Evolutionary conservation across 108 stramenopile species (phyloP).

Genomic region (Skeletonema potamos): DNA sequence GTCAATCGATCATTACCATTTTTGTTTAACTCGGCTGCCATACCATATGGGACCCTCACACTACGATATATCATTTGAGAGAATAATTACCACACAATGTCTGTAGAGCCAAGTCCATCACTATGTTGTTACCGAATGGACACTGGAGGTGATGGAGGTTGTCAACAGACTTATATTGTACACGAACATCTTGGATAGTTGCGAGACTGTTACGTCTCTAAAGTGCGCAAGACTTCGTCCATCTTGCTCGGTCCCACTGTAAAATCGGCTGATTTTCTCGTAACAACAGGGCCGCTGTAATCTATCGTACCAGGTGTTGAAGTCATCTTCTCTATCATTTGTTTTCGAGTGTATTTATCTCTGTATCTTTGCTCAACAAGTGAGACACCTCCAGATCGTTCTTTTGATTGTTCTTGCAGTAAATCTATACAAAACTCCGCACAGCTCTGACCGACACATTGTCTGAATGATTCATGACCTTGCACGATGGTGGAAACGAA

Average conservation of each 20-base stretch:
- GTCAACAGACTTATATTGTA: too few relatives aligned
- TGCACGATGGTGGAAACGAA: constrained; percentile 47
- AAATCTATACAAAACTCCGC: constrained; percentile 65
- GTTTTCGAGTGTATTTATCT: constrained; percentile 21
- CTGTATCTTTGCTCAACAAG: constrained; percentile 57
- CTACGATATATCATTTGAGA: too few relatives aligned
- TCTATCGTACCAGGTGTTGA: constrained; percentile 61
- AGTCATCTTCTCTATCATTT: constrained; percentile 47
- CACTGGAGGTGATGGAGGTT: too few relatives aligned
- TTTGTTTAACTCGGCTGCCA: too few relatives aligned
- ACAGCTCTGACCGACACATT: constrained; percentile 63
- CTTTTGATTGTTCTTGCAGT: constrained; percentile 9
- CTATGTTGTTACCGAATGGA: too few relatives aligned
- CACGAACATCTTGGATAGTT: not conserved
- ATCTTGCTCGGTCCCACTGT: not conserved
- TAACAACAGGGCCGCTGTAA: constrained; percentile 42
- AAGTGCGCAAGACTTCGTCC: not conserved
- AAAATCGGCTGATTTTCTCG: not conserved
- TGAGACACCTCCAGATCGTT: constrained; percentile 31
- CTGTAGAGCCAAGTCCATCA: too few relatives aligned
- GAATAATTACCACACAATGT: too few relatives aligned
- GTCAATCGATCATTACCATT: too few relatives aligned
- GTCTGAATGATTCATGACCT: constrained; percentile 61
- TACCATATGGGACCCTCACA: too few relatives aligned
- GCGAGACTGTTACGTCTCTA: not conserved